phyloP scores from a whole-genome alignment of 202 grass and related monocot genomes.

The Saccharum hybrid region DNA sequence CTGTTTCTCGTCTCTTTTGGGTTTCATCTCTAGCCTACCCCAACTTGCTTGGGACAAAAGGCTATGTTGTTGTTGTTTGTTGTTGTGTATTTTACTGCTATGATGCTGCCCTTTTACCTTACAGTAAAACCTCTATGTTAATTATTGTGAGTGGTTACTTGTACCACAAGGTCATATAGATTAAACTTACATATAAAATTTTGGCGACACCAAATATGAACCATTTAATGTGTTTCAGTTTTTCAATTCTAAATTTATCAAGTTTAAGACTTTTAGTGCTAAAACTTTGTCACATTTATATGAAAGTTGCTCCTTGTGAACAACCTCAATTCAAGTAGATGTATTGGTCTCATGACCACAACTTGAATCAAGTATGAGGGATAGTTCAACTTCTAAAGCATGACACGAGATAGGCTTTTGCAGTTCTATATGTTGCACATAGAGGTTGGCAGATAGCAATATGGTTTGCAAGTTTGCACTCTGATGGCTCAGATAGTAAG shows the following conservation, averaged over 20 bases:
- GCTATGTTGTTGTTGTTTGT: no score
- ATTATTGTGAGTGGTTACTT: background rate
- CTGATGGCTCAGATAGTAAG: background rate
- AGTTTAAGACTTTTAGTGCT: background rate
- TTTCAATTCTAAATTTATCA: constrained; percentile 1
- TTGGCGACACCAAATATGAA: background rate
- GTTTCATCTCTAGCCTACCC: no score
- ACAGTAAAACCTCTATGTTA: background rate
- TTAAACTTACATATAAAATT: background rate
- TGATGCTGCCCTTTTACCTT: background rate
- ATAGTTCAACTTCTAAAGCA: background rate
- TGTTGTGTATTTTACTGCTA: no score
- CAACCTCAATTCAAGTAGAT: background rate
- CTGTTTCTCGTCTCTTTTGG: no score
- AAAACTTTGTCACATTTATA: background rate
- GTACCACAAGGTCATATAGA: background rate
- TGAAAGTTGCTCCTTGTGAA: background rate
- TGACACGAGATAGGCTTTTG: background rate
- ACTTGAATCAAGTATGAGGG: background rate
- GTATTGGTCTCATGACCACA: background rate
- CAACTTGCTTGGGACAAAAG: no score
- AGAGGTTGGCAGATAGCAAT: background rate
- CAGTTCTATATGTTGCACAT: background rate
- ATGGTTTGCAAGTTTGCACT: background rate
- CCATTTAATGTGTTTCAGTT: background rate